Evolutionary conservation across 139 green algal genomes (phyloP), one percentile per base, ranked within the genome.

Genomic region (Chara braunii): DNA sequence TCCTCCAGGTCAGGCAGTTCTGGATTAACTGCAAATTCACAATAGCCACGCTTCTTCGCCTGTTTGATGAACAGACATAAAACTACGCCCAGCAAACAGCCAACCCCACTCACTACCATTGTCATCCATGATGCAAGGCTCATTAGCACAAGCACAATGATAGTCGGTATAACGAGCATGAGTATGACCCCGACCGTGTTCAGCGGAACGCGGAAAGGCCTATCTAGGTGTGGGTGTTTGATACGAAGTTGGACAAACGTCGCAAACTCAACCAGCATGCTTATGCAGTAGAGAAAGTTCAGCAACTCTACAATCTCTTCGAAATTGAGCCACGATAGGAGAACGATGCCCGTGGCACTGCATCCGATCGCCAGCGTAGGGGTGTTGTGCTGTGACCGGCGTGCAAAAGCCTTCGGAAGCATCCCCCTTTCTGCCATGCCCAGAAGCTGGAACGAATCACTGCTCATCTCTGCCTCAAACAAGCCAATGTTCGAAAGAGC

Each of bases 341-440:
- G 52, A 24, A 90, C 50, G 43, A 97, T 75, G 30, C 91, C 91
- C 18, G 88, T 9, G 40, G 68, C 78, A 53, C 80, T 90, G 28
- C 88, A 81, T 3, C 94, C 22, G 60, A 97, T 94, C 77, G 74
- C 91, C 11, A 84, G 65, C 1, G 82, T 88, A 2, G 91, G 91
- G 5, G 91, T 97, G 68, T 87, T 90, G 65, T 96, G 77, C 31
- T 61, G 60, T 26, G 75, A 88, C 50, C 88, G 80, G 24, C 48
- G 56, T 3, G 72, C 77, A 37, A 80, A 80, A 29, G 85, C 82
- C 29, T 77, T 70, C 1, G 92, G 92, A 48, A 98, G 76, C 77
- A 96, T 92, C 23, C 92, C 92, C 2, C 90, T 79, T 81, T 97
- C 89, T 0, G 89, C 88, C 92, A 98, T 98, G 70, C 92, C 91